A percentile compares a stretch with the other conserved stretches of the same genome.
Conservation (phyloP, 345 rosid species). For the Triadica sebifera region DNA sequence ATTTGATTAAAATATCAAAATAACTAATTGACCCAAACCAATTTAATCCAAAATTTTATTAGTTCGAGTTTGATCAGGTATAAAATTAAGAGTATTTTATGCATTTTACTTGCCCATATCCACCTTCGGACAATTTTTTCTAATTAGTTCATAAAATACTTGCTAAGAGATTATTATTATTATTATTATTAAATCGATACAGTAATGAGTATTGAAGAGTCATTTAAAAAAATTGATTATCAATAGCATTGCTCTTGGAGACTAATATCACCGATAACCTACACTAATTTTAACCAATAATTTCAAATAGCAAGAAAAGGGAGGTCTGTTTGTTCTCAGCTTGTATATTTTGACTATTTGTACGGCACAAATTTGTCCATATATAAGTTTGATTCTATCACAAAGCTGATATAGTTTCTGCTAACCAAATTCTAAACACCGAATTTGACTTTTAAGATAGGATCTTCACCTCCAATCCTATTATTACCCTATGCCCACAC, state of each 20-base stretch:
- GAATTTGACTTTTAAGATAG: constrained; percentile 1
- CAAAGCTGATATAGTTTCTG: not conserved
- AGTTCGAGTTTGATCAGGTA: too few species aligned
- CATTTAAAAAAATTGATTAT: too few species aligned
- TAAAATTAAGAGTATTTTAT: too few species aligned
- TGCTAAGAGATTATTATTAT: too few species aligned
- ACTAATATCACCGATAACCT: not conserved
- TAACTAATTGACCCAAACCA: too few species aligned
- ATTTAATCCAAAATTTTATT: too few species aligned
- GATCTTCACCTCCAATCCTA: not conserved
- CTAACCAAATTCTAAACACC: not conserved
- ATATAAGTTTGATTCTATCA: not conserved
- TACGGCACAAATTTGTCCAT: not conserved
- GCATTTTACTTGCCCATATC: too few species aligned
- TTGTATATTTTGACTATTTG: not conserved
- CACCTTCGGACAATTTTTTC: too few species aligned
- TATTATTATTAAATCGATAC: too few species aligned
- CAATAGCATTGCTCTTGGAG: not conserved
- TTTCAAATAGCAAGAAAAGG: not conserved
- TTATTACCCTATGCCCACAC: constrained; percentile 9
- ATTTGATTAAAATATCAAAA: too few species aligned
- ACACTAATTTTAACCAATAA: not conserved
- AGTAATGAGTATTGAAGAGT: too few species aligned
- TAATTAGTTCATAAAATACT: too few species aligned
- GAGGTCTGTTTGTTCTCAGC: not conserved